Evolutionary conservation across 495 filamentous ascomycete genomes (phyloP), one percentile per base, ranked within the genome.

Genomic region (Talaromyces adpressus): DNA sequence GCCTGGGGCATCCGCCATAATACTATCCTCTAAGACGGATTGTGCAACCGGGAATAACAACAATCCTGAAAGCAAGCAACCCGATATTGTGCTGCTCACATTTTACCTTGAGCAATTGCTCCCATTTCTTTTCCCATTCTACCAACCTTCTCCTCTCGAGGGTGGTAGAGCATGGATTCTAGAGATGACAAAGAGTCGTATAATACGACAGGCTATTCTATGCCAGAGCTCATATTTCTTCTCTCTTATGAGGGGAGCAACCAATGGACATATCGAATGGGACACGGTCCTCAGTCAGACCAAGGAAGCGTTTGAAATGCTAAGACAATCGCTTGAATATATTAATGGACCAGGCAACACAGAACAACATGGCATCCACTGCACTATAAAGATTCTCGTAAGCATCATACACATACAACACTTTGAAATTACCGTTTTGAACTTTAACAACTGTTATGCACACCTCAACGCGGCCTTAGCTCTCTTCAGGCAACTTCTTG

Each of bases 71-170:
- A 30, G 29, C 3, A 30, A 30, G 47, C 47, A 51, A 8, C 20
- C 47, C 14, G 47, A 51, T 51, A 51, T 14, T 51, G 16, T 51
- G 18, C 22, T 59, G 16, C 64, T 79, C 59, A 78, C 77, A 74
- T 74, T 82, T 36, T 85, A 85, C 63, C 68, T 85, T 47, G 82
- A 85, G 60, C 72, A 80, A 51, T 67, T 82, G 29, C 68, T 83
- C 49, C 82, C 82, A 3, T 84, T 82, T 59, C 68, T 84, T 6
- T 84, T 81, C 63, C 83, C 82, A 23, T 85, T 83, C 67, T 85
- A 84, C 70, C 73, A 70, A 0, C 82, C 83, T 6, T 67, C 73
- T 30, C 66, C 77, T 6, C 67, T 80, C 8, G 71, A 81, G 63
- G 77, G 76, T 18, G 82, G 82, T 12, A 70, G 75, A 59, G 71